Percentiles rank a stretch among this genome's conserved stretches.
Evolutionary conservation across 2,329 filamentous ascomycete genomes (phyloP).

Genomic region (Epichloe uncinata): DNA sequence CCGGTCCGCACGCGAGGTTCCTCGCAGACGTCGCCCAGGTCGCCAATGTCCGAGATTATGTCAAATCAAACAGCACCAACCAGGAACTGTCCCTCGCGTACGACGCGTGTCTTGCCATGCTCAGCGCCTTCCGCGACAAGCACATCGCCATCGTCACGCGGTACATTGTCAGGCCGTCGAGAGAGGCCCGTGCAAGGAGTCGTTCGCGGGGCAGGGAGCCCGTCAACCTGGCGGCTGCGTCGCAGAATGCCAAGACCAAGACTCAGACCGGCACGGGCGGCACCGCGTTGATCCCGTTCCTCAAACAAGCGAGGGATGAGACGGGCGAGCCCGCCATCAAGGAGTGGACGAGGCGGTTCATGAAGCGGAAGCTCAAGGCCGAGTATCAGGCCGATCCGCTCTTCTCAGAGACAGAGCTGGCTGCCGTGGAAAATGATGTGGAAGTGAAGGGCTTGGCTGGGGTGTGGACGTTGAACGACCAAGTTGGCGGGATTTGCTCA

Average conservation of each 20-base stretch:
- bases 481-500: conserved; percentile 50
- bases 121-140: conserved; percentile 66
- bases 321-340: conserved; percentile 82
- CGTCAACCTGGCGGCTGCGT: conserved; percentile 51
- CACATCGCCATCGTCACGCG: conserved; percentile 94
- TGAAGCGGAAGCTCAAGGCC: conserved; percentile 37
- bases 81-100: conserved; percentile 64
- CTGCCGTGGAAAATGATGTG: conserved; percentile 27
- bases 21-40: conserved; percentile 65
- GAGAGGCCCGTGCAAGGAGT: conserved; percentile 54
- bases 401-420: conserved; percentile 36
- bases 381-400: conserved; percentile 45
- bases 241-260: conserved; percentile 32
- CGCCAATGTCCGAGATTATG: conserved; percentile 78
- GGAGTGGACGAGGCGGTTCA: conserved; percentile 45
- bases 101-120: conserved; percentile 71
- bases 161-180: conserved; percentile 84
- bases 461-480: conserved; percentile 79
- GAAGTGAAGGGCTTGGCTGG: conserved; percentile 59
- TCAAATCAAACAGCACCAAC: conserved; percentile 48
- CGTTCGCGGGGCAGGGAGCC: conserved; percentile 41
- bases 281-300: conserved; percentile 84
- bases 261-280: conserved; percentile 83
- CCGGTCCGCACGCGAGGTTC: conserved; percentile 80
- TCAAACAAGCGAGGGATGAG: conserved; percentile 94